Conservation (phyloP, 2,329 filamentous ascomycete species). For the Polychaeton citri region DNA sequence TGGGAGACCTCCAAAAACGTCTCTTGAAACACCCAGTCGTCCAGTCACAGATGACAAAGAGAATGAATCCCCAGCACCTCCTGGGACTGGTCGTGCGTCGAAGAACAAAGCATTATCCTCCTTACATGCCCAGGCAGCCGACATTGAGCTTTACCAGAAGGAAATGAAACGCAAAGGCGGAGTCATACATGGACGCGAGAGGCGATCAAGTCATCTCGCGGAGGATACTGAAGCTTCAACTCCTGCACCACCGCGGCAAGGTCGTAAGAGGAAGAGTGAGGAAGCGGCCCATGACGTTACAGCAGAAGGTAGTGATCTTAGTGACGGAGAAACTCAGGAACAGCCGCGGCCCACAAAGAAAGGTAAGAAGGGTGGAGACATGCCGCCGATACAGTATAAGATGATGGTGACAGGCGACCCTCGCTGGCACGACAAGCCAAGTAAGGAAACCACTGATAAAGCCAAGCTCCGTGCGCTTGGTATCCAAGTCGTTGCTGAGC, state of each 20-base stretch:
- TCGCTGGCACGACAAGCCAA: conserved; percentile 61
- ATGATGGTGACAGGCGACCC: conserved; percentile 76
- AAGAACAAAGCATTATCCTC: conserved; percentile 72
- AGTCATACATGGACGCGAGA: conserved; percentile 43
- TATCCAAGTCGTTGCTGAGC: conserved; percentile 69
- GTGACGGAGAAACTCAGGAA: conserved; percentile 30
- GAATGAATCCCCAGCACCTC: conserved; percentile 67
- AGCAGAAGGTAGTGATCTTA: conserved; percentile 30
- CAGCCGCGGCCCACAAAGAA: conserved; percentile 30
- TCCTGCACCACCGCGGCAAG: conserved; percentile 6
- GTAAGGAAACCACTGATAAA: conserved; percentile 67
- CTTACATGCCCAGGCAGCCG: conserved; percentile 63
- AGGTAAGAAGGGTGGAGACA: conserved; percentile 38
- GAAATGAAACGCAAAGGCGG: conserved; percentile 73
- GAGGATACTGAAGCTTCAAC: conserved; percentile 25
- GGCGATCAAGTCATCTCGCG: conserved; percentile 30
- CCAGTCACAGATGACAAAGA: conserved; percentile 48
- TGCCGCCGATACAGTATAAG: conserved; percentile 55
- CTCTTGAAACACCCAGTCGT: conserved; percentile 15
- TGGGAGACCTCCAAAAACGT: conserved; percentile 14
- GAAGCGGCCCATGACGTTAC: conserved; percentile 26
- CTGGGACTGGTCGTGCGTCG: conserved; percentile 62
- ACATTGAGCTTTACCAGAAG: conserved; percentile 84
- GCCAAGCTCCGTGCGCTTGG: conserved; percentile 74
- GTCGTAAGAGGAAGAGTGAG: conserved; percentile 26